phyloP scores from a whole-genome alignment of 2,329 filamentous ascomycete species.

The Aspergillus thermomutatus region DNA sequence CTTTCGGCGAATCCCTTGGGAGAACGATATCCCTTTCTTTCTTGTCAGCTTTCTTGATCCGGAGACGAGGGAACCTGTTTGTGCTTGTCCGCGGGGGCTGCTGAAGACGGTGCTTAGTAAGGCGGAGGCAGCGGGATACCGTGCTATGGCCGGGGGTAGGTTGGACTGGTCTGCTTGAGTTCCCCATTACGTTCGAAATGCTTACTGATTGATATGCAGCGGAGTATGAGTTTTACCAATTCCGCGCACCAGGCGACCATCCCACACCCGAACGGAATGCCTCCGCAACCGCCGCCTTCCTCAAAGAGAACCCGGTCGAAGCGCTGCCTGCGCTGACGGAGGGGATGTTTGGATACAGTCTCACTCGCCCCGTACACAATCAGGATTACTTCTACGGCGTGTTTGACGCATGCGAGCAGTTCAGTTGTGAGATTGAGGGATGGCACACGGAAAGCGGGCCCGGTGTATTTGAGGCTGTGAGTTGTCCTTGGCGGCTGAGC shows the following conservation, averaged over 20 bases:
- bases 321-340: conserved; percentile 78
- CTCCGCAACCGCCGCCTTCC: conserved; percentile 69
- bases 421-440: conserved; percentile 79
- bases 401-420: conserved; percentile 74
- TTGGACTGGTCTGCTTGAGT: conserved; percentile 8
- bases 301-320: conserved; percentile 68
- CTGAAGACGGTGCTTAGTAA: conserved; percentile 67
- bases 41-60: conserved; percentile 80
- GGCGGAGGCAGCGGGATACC: conserved; percentile 65
- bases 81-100: conserved; percentile 75
- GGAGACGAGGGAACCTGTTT: conserved; percentile 67
- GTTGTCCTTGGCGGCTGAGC: conserved; percentile 17
- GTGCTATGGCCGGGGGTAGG: conserved; percentile 85
- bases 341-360: conserved; percentile 93
- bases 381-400: conserved; percentile 89
- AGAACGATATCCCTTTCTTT: conserved; percentile 81
- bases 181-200: neutral
- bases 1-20: conserved; percentile 87
- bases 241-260: conserved; percentile 60
- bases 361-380: conserved; percentile 83
- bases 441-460: conserved; percentile 96
- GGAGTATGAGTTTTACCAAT: conserved; percentile 95
- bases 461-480: conserved; percentile 86
- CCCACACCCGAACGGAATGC: conserved; percentile 55
- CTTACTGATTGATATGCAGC: conserved; percentile 50